Evolutionary conservation across 2,329 filamentous ascomycete species (phyloP).

Genomic region (Colletotrichum filicis): DNA sequence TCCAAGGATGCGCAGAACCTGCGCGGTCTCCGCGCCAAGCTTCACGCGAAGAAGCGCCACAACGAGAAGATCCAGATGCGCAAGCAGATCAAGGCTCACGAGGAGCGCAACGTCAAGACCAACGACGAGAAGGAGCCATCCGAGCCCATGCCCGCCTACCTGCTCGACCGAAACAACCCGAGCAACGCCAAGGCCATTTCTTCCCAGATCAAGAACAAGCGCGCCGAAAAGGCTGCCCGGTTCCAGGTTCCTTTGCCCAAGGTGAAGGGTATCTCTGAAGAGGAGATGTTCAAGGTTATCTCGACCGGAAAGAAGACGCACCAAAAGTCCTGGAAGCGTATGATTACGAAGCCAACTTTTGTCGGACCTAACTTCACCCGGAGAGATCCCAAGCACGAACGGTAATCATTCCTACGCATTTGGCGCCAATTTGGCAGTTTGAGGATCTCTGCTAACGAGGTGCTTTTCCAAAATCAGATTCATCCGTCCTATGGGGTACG

Average conservation of each 20-base stretch:
- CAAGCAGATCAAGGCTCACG: constrained; percentile 93
- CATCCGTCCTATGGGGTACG: constrained; percentile 58
- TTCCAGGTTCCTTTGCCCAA: constrained; percentile 90
- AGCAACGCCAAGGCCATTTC: constrained; percentile 75
- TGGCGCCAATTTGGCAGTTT: not conserved
- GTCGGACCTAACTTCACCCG: constrained; percentile 92
- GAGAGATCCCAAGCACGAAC: constrained; percentile 81
- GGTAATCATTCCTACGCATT: not conserved
- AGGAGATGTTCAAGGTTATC: constrained; percentile 98
- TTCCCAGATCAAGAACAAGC: constrained; percentile 94
- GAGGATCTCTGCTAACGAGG: not conserved
- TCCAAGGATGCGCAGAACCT: constrained; percentile 94
- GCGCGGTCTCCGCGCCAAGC: constrained; percentile 89
- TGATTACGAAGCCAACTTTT: constrained; percentile 87
- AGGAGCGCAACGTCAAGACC: constrained; percentile 95
- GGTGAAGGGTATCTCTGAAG: constrained; percentile 77
- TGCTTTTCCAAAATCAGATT: constrained; percentile 44
- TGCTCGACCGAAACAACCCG: constrained; percentile 82
- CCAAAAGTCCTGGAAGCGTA: constrained; percentile 84
- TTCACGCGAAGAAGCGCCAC: constrained; percentile 92
- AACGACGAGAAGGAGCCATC: constrained; percentile 81
- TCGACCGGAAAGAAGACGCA: constrained; percentile 95
- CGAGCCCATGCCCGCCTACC: constrained; percentile 89
- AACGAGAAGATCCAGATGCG: constrained; percentile 99
- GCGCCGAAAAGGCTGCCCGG: constrained; percentile 92